Evolutionary conservation across 345 rosid genomes (phyloP).

Genomic region (Hibiscus tridactylites): DNA sequence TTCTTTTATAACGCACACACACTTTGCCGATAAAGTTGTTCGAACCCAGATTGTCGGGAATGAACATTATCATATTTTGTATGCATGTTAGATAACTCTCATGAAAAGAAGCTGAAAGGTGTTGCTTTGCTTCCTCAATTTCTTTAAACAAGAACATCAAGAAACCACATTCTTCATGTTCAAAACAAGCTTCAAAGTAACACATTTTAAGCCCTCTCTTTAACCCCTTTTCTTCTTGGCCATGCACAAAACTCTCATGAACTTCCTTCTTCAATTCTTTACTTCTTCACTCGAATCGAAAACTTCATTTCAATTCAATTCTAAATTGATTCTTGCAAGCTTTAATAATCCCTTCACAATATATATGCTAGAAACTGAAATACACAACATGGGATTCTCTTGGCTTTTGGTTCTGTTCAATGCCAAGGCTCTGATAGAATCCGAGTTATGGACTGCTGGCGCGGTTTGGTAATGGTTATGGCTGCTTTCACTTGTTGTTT

Average conservation of each 20-base stretch:
- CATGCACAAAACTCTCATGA: not conserved
- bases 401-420: not conserved
- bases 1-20: no score
- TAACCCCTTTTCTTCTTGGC: not conserved
- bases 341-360: not conserved
- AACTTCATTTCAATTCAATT: not conserved
- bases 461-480: not conserved
- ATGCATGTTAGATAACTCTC: not conserved
- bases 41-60: no score
- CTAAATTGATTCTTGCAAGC: not conserved
- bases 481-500: not conserved
- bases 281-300: not conserved
- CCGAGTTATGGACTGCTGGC: not conserved
- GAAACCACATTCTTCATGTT: not conserved
- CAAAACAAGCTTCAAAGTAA: not conserved
- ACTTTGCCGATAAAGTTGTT: no score
- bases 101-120: not conserved
- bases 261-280: not conserved
- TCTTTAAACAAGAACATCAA: not conserved
- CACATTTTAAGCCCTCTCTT: not conserved
- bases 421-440: not conserved
- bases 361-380: not conserved
- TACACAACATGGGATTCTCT: not conserved
- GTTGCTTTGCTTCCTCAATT: not conserved
- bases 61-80: no score